Base-by-base conservation (phyloP, 805 yeast genomes). In the Wickerhamiella nectarea region DNA sequence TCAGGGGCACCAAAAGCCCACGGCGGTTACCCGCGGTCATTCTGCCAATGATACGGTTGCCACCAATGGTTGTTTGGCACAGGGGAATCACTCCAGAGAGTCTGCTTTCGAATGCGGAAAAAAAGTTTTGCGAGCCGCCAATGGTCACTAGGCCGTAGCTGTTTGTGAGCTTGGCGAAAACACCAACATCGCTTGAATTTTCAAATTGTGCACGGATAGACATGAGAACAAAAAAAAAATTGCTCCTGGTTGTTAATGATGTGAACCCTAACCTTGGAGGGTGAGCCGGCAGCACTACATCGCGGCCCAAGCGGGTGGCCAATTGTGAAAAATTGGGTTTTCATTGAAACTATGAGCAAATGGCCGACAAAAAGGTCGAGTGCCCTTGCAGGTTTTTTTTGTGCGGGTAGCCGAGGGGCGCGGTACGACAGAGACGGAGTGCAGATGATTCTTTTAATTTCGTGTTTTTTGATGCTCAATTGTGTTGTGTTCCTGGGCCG, bases 11-110 rank as follows among this genome's bases (percentile, higher is more conserved):
- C 47, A 91, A 72, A 51, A 91, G 69, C 28, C 99, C 99, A 63
- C 97, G 77, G 70, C 98, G 80, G 74, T 91, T 91, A 57, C 95
- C 98, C 36, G 95, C 96, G 34, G 95, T 82, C 93, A 91, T 81
- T 65, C 98, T 76, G 58, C 99, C 99, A 48, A 91, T 80, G 52
- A 91, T 91, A 67, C 98, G 80, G 57, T 94, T 87, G 55, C 98
- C 98, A 25, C 96, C 96, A 56, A 91, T 91, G 47, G 98, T 91
- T 44, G 97, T 85, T 61, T 91, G 95, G 50, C 84, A 91, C 57
- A 91, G 84, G 43, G 99, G 99, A 50, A 91, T 77, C 43, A 85
- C 86, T 65, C 87, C 97, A 49, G 96, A 96, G 51, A 93, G 70
- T 65, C 91, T 95, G 43, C 95, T 95, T 70, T 91, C 98, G 61